phyloP scores from a whole-genome alignment of 441 rosid genomes.

The Daphne laureola region DNA sequence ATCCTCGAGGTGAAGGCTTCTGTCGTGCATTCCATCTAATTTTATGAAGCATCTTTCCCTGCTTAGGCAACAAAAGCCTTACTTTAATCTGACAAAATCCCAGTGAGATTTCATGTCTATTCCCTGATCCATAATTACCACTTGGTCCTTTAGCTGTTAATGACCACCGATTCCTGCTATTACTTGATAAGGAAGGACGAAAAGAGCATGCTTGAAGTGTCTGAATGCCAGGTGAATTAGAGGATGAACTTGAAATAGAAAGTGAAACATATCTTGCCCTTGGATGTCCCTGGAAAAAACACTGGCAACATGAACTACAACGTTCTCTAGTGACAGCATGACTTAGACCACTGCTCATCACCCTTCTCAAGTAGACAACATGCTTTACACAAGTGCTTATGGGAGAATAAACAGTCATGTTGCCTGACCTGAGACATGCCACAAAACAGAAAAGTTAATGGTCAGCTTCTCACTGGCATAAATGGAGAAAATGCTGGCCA shows the following conservation, averaged over 20 bases:
- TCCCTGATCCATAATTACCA: conserved; percentile 22
- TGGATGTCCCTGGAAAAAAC: conserved; percentile 20
- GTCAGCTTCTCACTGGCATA: conserved; percentile 1
- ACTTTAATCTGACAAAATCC: conserved; percentile 25
- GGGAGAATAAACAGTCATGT: conserved; percentile 44
- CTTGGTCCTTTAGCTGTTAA: conserved; percentile 28
- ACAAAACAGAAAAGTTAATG: conserved; percentile 10
- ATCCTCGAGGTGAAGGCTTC: conserved; percentile 34
- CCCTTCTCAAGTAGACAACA: conserved; percentile 34
- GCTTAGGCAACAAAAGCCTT: conserved; percentile 40
- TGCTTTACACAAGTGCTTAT: conserved; percentile 45
- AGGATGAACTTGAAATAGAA: conserved; percentile 33
- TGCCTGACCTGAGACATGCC: conserved; percentile 29
- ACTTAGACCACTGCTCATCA: conserved; percentile 31
- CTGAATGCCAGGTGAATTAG: conserved; percentile 23
- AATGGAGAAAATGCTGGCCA: no score
- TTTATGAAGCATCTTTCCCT: conserved; percentile 24
- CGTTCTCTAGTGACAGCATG: conserved; percentile 27
- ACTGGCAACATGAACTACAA: conserved; percentile 29
- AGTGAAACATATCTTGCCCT: conserved; percentile 22
- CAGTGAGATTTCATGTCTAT: conserved; percentile 42
- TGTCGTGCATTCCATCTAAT: conserved; percentile 32
- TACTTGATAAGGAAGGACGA: conserved; percentile 20
- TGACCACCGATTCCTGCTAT: conserved; percentile 24
- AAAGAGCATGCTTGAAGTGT: conserved; percentile 21